phyloP scores from a whole-genome alignment of 1,284 basidiomycete genomes.

The Trichosporon sp. region DNA sequence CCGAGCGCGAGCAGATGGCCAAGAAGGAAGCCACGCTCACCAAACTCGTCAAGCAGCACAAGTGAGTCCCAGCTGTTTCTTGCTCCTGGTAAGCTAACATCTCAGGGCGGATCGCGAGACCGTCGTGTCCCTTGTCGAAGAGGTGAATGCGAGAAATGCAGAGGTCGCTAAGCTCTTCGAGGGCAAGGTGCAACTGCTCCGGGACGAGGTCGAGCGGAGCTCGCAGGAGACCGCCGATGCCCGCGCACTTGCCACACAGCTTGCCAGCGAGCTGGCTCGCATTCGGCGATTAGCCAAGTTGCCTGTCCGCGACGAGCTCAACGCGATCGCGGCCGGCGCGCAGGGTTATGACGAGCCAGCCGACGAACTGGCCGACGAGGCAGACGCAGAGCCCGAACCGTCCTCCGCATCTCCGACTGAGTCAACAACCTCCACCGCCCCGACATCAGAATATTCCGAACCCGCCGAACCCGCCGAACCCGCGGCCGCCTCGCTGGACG shows the following conservation, averaged over 20 bases:
- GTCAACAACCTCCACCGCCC: not conserved
- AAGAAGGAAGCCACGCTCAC: conserved; percentile 41
- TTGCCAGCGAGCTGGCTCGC: conserved; percentile 5
- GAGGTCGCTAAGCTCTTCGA: conserved; percentile 34
- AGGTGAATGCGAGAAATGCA: conserved; percentile 31
- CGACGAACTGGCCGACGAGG: too few relatives aligned
- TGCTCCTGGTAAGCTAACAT: not conserved
- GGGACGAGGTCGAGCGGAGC: conserved; percentile 37
- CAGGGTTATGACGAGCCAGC: not conserved
- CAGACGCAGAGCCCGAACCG: not conserved
- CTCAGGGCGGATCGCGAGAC: conserved; percentile 41
- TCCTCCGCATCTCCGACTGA: not conserved
- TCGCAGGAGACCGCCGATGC: conserved; percentile 37
- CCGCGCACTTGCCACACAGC: conserved; percentile 41
- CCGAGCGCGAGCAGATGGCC: conserved; percentile 46
- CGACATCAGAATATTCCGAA: not conserved
- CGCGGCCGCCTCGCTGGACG: not conserved
- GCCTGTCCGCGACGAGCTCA: conserved; percentile 12
- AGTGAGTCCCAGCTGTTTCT: conserved; percentile 34
- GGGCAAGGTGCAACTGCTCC: conserved; percentile 31
- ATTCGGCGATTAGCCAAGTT: conserved; percentile 6
- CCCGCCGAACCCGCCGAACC: not conserved
- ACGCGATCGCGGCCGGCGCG: not conserved
- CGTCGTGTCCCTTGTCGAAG: conserved; percentile 37
- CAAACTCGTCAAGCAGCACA: conserved; percentile 45